Percentiles rank a stretch among this genome's conserved stretches.
Conservation (phyloP, 2,329 filamentous ascomycete species). For the Neurospora crassa region DNA sequence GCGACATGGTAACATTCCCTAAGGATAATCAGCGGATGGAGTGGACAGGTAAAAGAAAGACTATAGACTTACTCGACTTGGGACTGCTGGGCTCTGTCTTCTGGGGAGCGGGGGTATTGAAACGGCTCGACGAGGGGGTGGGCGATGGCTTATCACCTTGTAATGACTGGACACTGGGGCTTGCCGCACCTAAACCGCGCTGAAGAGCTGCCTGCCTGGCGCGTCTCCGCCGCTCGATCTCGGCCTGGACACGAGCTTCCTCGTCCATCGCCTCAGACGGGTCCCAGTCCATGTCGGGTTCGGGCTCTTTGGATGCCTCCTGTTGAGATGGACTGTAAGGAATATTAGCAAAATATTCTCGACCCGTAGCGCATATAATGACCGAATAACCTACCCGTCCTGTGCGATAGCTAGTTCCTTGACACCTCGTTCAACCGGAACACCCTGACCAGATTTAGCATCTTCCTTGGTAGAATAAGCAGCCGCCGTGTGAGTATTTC, state of each 20-base stretch:
- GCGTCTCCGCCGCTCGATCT: slow-evolving; percentile 77
- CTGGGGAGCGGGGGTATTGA: slow-evolving; percentile 30
- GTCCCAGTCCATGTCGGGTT: slow-evolving; percentile 33
- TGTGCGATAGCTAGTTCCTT: slow-evolving; percentile 19
- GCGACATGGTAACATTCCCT: slow-evolving; percentile 20
- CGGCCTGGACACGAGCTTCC: slow-evolving; percentile 42
- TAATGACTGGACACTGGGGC: slow-evolving; percentile 66
- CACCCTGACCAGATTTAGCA: slow-evolving; percentile 59
- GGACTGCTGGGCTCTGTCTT: slow-evolving; percentile 32
- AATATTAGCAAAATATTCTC: neutral
- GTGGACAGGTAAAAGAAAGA: neutral
- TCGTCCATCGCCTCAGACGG: slow-evolving; percentile 62
- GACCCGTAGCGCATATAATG: neutral
- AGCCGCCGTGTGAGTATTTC: slow-evolving; percentile 49
- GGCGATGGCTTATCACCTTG: slow-evolving; percentile 51
- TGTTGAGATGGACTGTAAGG: neutral
- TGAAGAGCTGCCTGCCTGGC: slow-evolving; percentile 73
- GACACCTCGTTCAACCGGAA: slow-evolving; percentile 36
- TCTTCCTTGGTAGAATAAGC: slow-evolving; percentile 50
- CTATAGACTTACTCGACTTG: slow-evolving; percentile 32
- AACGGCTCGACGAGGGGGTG: slow-evolving; percentile 40
- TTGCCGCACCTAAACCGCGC: slow-evolving; percentile 65
- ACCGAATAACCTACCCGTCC: slow-evolving; percentile 25
- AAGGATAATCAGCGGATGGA: slow-evolving; percentile 1
- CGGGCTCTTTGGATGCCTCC: slow-evolving; percentile 9